Base-by-base conservation (phyloP, 768 basidiomycete species). In the Suillus subluteus region DNA sequence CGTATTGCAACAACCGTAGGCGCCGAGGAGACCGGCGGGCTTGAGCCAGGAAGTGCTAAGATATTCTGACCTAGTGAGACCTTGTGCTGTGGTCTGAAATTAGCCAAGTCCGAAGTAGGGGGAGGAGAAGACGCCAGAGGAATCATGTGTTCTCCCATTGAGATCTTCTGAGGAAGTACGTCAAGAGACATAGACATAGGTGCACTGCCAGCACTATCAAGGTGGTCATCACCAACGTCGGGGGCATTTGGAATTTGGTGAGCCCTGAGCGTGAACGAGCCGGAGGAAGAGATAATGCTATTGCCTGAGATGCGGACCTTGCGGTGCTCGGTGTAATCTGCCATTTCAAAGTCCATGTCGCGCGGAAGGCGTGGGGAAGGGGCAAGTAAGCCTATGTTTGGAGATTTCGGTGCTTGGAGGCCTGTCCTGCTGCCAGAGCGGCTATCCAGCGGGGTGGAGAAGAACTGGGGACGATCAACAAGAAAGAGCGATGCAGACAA, bases 251-350 rank as follows among this genome's bases (percentile, higher is more conserved):
- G 18, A 8, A 50, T 46, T 35, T 69, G 23, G 66, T 65, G 21
- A n/a, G 65, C 63, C 43, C 35, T 50, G 12, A 76, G 62, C 0
- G 74, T 70, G n/a, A 77, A 71, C 16, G 76, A 74, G 50, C 63
- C 75, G 8, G 75, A 77, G 35, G 75, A 71, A 30, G 76, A 69
- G 54, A 77, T 74, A 30, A 77, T 74, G 44, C 74, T 77, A 46
- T 76, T 77, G 13, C 65, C 64, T 16, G 72, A 72, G 18, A 77
- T 63, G 30, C 69, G 73, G 30, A 75, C 38, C 13, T 66, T 61
- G 63, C 35, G 50, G 6, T 44, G 46, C 35, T 55, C 18, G 15
- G 58, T 63, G 26, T 38, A 63, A 6, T 76, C 71, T 55, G 67
- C 46, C 73, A 77, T 75, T 38, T 73, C 70, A 11, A 48, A 6